Evolutionary conservation across 139 green algal species (phyloP).

Genomic region (Yamagishiella unicocca): DNA sequence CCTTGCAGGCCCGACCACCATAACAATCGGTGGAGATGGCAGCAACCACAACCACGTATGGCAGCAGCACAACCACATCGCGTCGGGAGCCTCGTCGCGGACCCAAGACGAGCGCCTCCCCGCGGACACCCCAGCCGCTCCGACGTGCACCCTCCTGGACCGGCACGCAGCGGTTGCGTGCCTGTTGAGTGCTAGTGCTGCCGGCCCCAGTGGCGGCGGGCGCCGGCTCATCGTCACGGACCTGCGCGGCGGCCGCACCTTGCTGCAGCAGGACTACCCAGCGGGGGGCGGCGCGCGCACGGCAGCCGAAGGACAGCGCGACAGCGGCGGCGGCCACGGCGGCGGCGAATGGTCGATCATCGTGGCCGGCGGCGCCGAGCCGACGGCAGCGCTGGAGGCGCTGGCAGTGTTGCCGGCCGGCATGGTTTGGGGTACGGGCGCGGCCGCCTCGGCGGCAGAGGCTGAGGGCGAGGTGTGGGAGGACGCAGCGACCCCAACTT

Average conservation of each 20-base stretch:
- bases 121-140: background rate
- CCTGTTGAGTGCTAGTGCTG: background rate
- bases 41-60: too few relatives aligned
- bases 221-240: background rate
- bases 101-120: too few relatives aligned
- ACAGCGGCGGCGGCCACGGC: background rate
- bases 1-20: too few relatives aligned
- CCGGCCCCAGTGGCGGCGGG: background rate
- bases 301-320: background rate
- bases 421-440: background rate
- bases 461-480: background rate
- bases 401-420: background rate
- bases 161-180: background rate
- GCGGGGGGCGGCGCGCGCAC: background rate
- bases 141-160: background rate
- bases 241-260: background rate
- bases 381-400: background rate
- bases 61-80: too few relatives aligned
- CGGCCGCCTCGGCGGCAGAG: background rate
- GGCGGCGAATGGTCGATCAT: background rate
- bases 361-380: background rate
- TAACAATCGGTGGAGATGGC: too few relatives aligned
- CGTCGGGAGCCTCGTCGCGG: too few relatives aligned
- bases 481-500: background rate
- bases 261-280: slow-evolving; percentile 16